phyloP scores from a whole-genome alignment of 805 yeast genomes.

The Yarrowia hollandica region DNA sequence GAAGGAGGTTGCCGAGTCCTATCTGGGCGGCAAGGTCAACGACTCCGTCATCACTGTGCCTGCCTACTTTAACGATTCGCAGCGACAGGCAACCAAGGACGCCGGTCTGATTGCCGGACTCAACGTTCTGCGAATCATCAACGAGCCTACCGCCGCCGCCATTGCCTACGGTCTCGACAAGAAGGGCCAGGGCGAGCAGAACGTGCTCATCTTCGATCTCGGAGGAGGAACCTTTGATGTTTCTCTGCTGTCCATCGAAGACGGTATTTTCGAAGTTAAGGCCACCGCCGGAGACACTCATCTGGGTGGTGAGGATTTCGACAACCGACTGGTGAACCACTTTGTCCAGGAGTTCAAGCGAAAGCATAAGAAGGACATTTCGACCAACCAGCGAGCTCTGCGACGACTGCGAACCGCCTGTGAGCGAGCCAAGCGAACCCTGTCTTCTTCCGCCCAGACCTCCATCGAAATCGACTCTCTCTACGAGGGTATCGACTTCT shows the following conservation, averaged over 20 bases:
- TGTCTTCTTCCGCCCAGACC: constrained; percentile 6
- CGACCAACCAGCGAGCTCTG: constrained; percentile 22
- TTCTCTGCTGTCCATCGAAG: constrained; percentile 86
- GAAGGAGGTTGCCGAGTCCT: constrained; percentile 92
- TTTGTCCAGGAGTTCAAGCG: constrained; percentile 24
- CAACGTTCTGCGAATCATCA: constrained; percentile 75
- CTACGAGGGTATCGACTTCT: constrained; percentile 17
- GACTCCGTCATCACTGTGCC: constrained; percentile 97
- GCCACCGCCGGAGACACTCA: constrained; percentile 91
- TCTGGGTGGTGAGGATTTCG: constrained; percentile 32
- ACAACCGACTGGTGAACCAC: constrained; percentile 17
- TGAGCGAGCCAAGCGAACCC: constrained; percentile 25
- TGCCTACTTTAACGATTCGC: constrained; percentile 61
- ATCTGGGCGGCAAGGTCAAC: constrained; percentile 77
- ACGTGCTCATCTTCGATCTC: constrained; percentile 69
- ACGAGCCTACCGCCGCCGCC: constrained; percentile 98
- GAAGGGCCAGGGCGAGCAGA: constrained; percentile 72
- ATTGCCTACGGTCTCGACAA: constrained; percentile 90
- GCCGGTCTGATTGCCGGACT: constrained; percentile 11
- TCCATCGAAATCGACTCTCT: constrained; percentile 11
- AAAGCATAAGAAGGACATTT: constrained; percentile 20
- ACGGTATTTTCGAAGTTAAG: constrained; percentile 95
- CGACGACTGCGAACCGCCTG: constrained; percentile 19
- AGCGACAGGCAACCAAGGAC: constrained; percentile 21
- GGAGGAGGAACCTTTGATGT: constrained; percentile 76